These are phyloP conservation scores for Chrysosporium queenslandicum DNA, from an alignment of 2,329 filamentous ascomycete genomes.

Conservation along the genomic window DNA sequence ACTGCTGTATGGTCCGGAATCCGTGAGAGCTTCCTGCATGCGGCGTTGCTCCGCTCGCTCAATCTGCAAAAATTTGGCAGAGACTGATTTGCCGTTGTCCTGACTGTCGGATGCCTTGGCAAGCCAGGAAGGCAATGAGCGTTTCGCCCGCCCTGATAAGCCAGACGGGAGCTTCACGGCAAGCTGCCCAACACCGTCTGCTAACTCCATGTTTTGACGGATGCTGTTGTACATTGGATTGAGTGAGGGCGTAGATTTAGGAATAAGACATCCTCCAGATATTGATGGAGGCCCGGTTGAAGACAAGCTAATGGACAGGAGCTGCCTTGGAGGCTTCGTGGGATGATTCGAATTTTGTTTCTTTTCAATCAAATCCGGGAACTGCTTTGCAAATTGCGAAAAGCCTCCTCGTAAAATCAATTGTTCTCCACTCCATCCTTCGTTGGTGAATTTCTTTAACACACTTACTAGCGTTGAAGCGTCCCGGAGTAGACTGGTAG, in stretches of 20 bases:
- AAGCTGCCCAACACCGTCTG: constrained; percentile 82
- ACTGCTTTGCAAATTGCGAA: constrained; percentile 57
- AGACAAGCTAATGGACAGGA: constrained; percentile 43
- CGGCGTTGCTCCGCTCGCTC: constrained; percentile 78
- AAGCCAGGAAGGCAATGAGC: constrained; percentile 66
- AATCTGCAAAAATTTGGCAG: constrained; percentile 72
- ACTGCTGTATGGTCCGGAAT: constrained; percentile 47
- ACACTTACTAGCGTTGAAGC: constrained; percentile 72
- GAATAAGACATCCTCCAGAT: constrained; percentile 75
- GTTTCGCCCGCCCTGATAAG: constrained; percentile 40
- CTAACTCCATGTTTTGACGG: constrained; percentile 88
- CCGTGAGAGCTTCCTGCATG: constrained; percentile 74
- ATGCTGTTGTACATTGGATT: constrained; percentile 97
- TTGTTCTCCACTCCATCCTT: constrained; percentile 65
- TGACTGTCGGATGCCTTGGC: constrained; percentile 53
- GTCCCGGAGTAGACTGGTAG: constrained; percentile 68
- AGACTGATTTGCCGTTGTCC: constrained; percentile 69
- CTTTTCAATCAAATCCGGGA: constrained; percentile 53
- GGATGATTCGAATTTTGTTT: neutral
- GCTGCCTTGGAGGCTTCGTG: constrained; percentile 32
- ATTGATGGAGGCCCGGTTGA: constrained; percentile 42
- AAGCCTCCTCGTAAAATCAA: constrained; percentile 78
- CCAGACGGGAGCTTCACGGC: constrained; percentile 49
- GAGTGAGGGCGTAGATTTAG: constrained; percentile 52
- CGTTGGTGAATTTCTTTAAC: constrained; percentile 80